Conservation (phyloP, 345 rosid genomes). For the Populus tremula region DNA sequence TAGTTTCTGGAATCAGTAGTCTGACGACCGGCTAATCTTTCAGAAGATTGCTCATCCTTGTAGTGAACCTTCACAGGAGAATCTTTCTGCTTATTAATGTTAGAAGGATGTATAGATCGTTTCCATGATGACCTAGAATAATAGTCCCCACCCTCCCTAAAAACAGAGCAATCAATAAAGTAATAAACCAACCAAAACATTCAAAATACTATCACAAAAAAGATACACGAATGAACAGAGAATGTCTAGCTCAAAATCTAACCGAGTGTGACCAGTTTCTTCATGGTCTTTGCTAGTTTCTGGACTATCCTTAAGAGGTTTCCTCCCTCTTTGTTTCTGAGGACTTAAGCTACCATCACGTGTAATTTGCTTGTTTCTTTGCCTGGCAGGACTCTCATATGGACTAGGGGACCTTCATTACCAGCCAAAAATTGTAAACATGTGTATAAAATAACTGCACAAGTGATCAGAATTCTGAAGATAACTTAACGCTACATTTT, state of each 20-base stretch:
- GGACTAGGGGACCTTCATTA: conserved; percentile 7
- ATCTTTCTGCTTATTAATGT: conserved; percentile 32
- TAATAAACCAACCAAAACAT: conserved; percentile 1
- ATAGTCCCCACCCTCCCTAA: conserved; percentile 35
- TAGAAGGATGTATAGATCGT: conserved; percentile 35
- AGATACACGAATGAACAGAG: conserved; percentile 4
- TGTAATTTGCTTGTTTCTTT: background rate
- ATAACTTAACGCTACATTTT: background rate
- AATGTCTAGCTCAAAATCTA: background rate
- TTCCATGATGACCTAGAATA: conserved; percentile 33
- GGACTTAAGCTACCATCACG: conserved; percentile 30
- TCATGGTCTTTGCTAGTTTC: conserved; percentile 33
- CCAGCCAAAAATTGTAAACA: background rate
- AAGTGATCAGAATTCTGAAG: background rate
- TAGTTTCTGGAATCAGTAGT: conserved; percentile 25
- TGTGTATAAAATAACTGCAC: background rate
- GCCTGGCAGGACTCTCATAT: conserved; percentile 16
- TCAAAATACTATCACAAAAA: conserved; percentile 1
- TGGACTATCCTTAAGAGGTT: conserved; percentile 26
- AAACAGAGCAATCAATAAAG: background rate
- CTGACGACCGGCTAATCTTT: conserved; percentile 20
- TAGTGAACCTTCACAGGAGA: conserved; percentile 24
- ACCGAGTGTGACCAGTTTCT: conserved; percentile 33
- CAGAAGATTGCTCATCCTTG: conserved; percentile 29
- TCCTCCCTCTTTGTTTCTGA: conserved; percentile 29